A percentile compares a stretch with the other conserved stretches of the same genome.
Evolutionary conservation across 2,329 filamentous ascomycete species (phyloP).

Genomic region (Nigrospora oryzae): DNA sequence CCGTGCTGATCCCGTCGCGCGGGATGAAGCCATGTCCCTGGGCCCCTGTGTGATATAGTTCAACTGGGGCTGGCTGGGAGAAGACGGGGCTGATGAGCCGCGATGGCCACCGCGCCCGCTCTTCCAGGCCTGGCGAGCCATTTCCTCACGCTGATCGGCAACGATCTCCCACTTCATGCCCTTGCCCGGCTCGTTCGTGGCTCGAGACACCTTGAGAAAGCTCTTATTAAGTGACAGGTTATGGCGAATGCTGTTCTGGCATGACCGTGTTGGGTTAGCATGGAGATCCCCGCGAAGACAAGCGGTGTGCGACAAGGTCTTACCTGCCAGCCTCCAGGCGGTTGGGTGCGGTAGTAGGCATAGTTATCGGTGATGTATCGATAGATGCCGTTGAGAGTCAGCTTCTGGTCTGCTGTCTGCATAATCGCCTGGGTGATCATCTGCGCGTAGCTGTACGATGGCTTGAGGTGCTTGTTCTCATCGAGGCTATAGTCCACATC

Average conservation of each 20-base stretch:
- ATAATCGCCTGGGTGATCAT: constrained; percentile 96
- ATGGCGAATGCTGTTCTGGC: constrained; percentile 87
- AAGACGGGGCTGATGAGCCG: constrained; percentile 64
- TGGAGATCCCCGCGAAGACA: too few species aligned
- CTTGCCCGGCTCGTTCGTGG: constrained; percentile 92
- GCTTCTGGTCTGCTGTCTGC: constrained; percentile 74
- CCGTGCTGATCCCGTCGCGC: constrained; percentile 41
- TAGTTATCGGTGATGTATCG: constrained; percentile 86
- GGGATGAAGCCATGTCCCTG: constrained; percentile 39
- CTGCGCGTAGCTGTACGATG: constrained; percentile 91
- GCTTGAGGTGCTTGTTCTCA: constrained; percentile 83
- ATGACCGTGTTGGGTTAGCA: constrained; percentile 2
- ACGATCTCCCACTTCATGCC: constrained; percentile 99
- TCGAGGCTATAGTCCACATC: constrained; percentile 75
- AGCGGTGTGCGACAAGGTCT: constrained; percentile 15
- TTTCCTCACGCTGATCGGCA: constrained; percentile 75
- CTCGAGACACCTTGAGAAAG: constrained; percentile 86
- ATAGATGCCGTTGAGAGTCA: constrained; percentile 90
- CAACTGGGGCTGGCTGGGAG: constrained; percentile 46
- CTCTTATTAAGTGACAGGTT: constrained; percentile 92
- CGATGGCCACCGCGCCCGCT: constrained; percentile 56
- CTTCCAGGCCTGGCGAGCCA: constrained; percentile 63
- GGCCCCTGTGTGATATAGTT: constrained; percentile 53
- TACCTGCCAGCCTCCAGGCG: constrained; percentile 79
- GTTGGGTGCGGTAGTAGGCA: constrained; percentile 82